These are phyloP conservation scores for Salix exigua DNA, from an alignment of 345 rosid genomes.

Conservation along the genomic window DNA sequence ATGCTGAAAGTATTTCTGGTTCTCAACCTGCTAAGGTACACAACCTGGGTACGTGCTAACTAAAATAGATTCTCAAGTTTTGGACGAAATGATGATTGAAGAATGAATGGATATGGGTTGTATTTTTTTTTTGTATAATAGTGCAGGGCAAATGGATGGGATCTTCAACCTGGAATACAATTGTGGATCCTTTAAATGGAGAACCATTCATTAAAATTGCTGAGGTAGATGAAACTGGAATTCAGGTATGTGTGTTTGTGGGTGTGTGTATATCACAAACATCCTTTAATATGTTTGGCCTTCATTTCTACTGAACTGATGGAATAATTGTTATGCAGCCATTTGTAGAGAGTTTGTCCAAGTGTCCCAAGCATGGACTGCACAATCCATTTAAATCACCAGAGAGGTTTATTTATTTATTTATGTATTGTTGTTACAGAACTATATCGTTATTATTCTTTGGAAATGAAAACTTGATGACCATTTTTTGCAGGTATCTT, in stretches of 20 bases:
- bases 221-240: conserved; percentile 68
- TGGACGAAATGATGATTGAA: not conserved
- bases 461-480: not conserved
- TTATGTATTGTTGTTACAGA: too few species aligned
- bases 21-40: conserved; percentile 81
- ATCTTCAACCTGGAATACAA: conserved; percentile 53
- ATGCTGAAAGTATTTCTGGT: conserved; percentile 78
- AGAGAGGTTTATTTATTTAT: conserved; percentile 56
- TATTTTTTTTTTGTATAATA: conserved; percentile 17
- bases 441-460: too few species aligned
- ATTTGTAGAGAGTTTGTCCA: conserved; percentile 85
- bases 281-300: not conserved
- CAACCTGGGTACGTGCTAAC: conserved; percentile 59
- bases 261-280: not conserved
- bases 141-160: conserved; percentile 93
- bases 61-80: not conserved
- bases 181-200: conserved; percentile 92
- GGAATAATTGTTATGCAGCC: conserved; percentile 53
- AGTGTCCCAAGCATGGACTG: conserved; percentile 92
- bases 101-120: conserved; percentile 10
- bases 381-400: conserved; percentile 98
- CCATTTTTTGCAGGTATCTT: conserved; percentile 57
- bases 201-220: conserved; percentile 84
- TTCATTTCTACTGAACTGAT: conserved; percentile 12
- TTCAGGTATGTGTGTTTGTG: conserved; percentile 43